Conservation (phyloP, 2,329 filamentous ascomycete species). For the Pseudocercospora macadamiae region DNA sequence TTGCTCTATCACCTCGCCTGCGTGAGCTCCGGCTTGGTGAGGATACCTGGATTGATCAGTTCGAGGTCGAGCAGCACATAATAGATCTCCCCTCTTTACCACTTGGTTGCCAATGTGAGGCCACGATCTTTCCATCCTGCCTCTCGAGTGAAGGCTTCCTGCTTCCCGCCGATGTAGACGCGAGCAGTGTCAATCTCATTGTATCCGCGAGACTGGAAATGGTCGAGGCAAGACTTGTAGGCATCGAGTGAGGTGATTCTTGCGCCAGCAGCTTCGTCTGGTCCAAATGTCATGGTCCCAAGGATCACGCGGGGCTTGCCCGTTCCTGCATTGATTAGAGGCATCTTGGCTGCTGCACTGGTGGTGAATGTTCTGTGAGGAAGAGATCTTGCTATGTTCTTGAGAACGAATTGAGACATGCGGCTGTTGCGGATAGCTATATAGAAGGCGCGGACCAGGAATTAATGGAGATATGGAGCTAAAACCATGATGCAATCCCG, state of each 20-base stretch:
- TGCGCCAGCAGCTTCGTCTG: conserved; percentile 64
- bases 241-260: conserved; percentile 72
- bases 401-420: conserved; percentile 13
- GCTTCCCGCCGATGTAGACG: conserved; percentile 69
- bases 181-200: conserved; percentile 84
- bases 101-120: conserved; percentile 77
- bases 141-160: conserved; percentile 77
- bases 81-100: too few species aligned
- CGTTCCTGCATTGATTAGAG: conserved; percentile 44
- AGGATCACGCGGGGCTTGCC: conserved; percentile 67
- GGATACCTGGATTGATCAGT: conserved; percentile 17
- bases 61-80: too few species aligned
- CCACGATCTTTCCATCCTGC: conserved; percentile 79
- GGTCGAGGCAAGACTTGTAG: conserved; percentile 72
- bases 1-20: conserved; percentile 64
- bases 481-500: conserved; percentile 14
- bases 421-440: conserved; percentile 1
- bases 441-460: neutral
- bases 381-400: conserved; percentile 1
- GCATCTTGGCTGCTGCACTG: conserved; percentile 38
- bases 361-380: conserved; percentile 17
- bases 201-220: conserved; percentile 78
- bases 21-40: conserved; percentile 57
- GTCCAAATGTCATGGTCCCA: conserved; percentile 68
- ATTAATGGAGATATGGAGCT: conserved; percentile 10